phyloP scores from a whole-genome alignment of 306 rosid genomes.

The Cucumis hystrix region DNA sequence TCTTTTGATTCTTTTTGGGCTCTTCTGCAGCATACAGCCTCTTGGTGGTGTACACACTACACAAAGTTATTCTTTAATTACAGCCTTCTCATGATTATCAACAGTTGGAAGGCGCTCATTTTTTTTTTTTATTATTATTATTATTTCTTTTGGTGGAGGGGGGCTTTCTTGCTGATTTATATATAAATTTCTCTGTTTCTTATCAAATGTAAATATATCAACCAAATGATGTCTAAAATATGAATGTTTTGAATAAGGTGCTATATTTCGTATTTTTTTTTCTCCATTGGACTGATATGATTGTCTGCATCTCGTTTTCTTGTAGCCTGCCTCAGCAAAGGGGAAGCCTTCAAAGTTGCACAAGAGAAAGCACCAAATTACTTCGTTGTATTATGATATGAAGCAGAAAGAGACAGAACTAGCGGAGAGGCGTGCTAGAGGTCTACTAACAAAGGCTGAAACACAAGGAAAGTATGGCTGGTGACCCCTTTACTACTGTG shows the following conservation, averaged over 20 bases:
- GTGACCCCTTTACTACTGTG: slow-evolving; percentile 28
- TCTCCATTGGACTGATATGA: background rate
- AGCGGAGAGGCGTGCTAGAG: slow-evolving; percentile 68
- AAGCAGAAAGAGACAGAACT: slow-evolving; percentile 83
- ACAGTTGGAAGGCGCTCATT: no score
- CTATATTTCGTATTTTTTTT: background rate
- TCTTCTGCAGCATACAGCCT: no score
- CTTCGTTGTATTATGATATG: slow-evolving; percentile 71
- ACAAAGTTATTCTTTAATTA: no score
- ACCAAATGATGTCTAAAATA: background rate
- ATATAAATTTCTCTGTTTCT: no score
- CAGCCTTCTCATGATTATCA: no score
- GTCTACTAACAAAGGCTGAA: slow-evolving; percentile 89
- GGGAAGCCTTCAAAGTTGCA: slow-evolving; percentile 86
- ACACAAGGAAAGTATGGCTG: slow-evolving; percentile 97
- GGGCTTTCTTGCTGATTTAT: no score
- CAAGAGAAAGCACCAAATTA: slow-evolving; percentile 94
- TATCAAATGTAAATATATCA: background rate
- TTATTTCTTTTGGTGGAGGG: no score
- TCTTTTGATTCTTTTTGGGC: no score
- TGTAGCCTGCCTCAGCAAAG: slow-evolving; percentile 60
- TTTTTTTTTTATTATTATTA: no score
- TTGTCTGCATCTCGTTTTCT: background rate
- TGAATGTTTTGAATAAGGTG: background rate
- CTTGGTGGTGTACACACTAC: no score